Evolutionary conservation across 345 rosid species (phyloP).

Genomic region (Streptanthus diversifolius): DNA sequence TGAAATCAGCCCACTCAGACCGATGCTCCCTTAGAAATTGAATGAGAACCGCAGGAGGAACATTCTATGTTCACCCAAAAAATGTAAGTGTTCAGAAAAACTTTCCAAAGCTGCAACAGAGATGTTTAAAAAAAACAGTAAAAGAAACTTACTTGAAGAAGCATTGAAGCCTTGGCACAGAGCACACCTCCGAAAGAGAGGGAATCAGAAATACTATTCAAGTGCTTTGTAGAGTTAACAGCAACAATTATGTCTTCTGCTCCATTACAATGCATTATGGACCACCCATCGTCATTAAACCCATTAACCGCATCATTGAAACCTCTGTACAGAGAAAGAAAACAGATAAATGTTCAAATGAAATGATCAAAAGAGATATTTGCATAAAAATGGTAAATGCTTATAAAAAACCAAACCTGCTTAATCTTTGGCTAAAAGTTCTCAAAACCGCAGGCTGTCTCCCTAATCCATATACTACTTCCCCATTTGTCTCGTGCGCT

Average conservation of each 20-base stretch:
- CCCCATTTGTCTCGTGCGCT: conserved; percentile 95
- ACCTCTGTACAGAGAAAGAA: conserved; percentile 43
- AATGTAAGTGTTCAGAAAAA: not conserved
- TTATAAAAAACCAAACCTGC: conserved; percentile 45
- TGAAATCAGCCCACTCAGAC: conserved; percentile 97
- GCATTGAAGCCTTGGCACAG: conserved; percentile 98
- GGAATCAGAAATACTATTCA: conserved; percentile 49
- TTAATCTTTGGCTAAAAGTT: conserved; percentile 90
- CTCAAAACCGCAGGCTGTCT: conserved; percentile 93
- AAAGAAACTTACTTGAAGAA: conserved; percentile 60
- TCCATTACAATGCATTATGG: conserved; percentile 71
- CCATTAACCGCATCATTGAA: conserved; percentile 95
- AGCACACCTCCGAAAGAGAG: conserved; percentile 81
- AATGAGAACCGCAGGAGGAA: conserved; percentile 86
- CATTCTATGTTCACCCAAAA: conserved; percentile 47
- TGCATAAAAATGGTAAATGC: not conserved
- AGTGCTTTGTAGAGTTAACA: conserved; percentile 67
- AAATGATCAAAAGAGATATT: not conserved
- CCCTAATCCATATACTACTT: conserved; percentile 84
- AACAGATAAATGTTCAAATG: not conserved
- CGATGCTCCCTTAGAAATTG: conserved; percentile 97
- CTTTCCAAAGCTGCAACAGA: not conserved
- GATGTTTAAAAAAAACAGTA: not conserved
- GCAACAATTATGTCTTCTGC: conserved; percentile 85
- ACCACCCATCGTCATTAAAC: conserved; percentile 93